Base-by-base conservation (phyloP, 179 eudicot genomes). In the Drosera spatulata region DNA sequence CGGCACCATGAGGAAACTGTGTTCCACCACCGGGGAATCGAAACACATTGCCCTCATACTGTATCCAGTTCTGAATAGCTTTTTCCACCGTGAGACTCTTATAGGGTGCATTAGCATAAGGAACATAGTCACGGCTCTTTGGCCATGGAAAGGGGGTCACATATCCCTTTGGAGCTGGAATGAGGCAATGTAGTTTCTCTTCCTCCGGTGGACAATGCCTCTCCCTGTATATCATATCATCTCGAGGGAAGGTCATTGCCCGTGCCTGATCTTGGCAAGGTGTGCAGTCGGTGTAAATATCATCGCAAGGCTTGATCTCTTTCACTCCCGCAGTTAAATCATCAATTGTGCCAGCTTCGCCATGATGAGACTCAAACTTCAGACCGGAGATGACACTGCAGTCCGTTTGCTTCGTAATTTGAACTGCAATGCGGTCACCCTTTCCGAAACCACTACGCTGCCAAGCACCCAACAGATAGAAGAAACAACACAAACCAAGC, bases 21-120 rank as follows among this genome's bases (percentile, higher is more conserved):
- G 95, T 86, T 52, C 95, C 95, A 57, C 95, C 89, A 70, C 95
- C 95, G 3, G 89, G 95, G 61, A 86, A 86, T 72, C 87, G 75
- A 63, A 86, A 86, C 39, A 86, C 95, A 67, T 79, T 72, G 5
- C 95, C 95, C 68, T 86, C 89, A 49, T 83, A 86, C 39, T 86
- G 95, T 59, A 86, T 74, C 95, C 95, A 86, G 41, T 86, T 86
- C 65, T 86, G 95, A 66, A 86, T 81, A 60, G 95, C 95, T 77
- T 86, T 86, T 79, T 86, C 89, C 47, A 86, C 95, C 1, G 95
- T 86, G 72, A 86, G 69, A 56, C 85, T 85, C 73, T 86, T 86
- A 57, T 86, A 86, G 10, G 95, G 95, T 14, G 87, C 95, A 77
- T 86, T 86, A 6, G 89, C 95, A 77, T 61, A 85, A 5, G 93